Evolutionary conservation across 306 rosid species (phyloP).

Genomic region (cucumber (Cucumis sativus)): Cucumber_9930_V3 NC_026655.2:29501-30000

Average conservation of each 20-base stretch:
- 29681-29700: conserved; percentile 89
- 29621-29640: conserved; percentile 65
- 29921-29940: background rate
- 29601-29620: background rate
- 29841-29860: background rate
- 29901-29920: background rate
- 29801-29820: conserved; percentile 33
- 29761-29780: conserved; percentile 99
- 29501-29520: conserved; percentile 52
- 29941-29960: background rate
- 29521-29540: background rate
- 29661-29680: conserved; percentile 92
- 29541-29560: background rate
- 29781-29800: conserved; percentile 85
- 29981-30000: background rate
- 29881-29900: background rate
- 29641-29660: conserved; percentile 87
- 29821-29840: background rate
- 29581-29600: too few relatives aligned
- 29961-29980: background rate
- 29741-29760: conserved; percentile 72
- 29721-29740: conserved; percentile 84
- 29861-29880: background rate
- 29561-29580: too few relatives aligned
- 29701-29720: conserved; percentile 59